Evolutionary conservation across 805 yeast genomes (phyloP).

Genomic region (Metschnikowia shivogae): DNA sequence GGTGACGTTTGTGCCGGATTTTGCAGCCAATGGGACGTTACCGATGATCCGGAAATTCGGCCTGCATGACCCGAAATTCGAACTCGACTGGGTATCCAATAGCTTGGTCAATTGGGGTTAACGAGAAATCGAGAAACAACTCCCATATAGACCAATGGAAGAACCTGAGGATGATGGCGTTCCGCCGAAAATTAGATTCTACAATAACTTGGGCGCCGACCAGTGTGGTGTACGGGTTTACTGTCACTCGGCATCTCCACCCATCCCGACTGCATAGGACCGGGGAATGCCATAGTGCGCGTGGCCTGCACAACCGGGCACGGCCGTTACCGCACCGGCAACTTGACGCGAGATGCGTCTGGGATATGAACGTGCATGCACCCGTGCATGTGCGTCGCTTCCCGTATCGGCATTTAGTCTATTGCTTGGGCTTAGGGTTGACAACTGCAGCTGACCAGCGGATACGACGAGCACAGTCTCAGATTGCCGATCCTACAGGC

Average conservation of each 20-base stretch:
- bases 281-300: neutral
- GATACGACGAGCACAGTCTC: too few species aligned
- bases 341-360: neutral
- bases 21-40: constrained; percentile 17
- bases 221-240: neutral
- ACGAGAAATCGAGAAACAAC: neutral
- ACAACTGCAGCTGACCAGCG: too few species aligned
- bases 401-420: too few species aligned
- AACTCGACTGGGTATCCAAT: constrained; percentile 35
- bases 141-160: too few species aligned
- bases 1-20: constrained; percentile 24
- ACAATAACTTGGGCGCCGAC: too few species aligned
- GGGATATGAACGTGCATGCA: neutral
- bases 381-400: too few species aligned
- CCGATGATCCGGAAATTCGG: constrained; percentile 39
- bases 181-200: too few species aligned
- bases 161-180: too few species aligned
- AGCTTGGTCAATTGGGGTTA: constrained; percentile 22
- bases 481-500: too few species aligned
- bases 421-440: too few species aligned
- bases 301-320: too few species aligned
- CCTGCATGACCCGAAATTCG: constrained; percentile 21
- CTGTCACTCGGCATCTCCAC: neutral
- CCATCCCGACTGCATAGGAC: neutral
- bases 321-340: too few species aligned